Evolutionary conservation across 441 rosid genomes (phyloP), one percentile per base, ranked within the genome.

Genomic region (Rhodomyrtus psidioides): DNA sequence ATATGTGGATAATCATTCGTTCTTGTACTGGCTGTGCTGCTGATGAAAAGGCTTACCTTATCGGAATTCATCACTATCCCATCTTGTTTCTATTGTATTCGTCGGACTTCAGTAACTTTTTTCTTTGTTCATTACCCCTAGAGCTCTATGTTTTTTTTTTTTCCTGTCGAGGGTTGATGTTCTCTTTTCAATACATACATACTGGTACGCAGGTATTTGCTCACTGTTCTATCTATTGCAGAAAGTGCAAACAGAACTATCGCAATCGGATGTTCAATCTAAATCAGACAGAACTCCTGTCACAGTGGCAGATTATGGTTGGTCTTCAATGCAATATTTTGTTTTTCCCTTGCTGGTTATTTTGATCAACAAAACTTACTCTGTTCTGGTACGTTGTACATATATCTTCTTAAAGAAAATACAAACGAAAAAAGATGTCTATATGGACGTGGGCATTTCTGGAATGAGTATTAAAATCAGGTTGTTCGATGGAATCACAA

Each of bases 241-340:
- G 99, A 93, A 94, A 86, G 95, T 95, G 89, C 98, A 97, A 85
- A 95, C 90, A 82, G 95, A 91, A 85, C 91, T 96, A 87, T 88
- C 94, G 93, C 95, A 91, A 53, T 89, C 99, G 7, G 99, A 97
- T 87, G 96, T 96, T 56, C 98, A 94, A 82, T 92, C 93, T 13
- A 97, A 97, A 90, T 92, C 94, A 8, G 98, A 96, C 91, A 92
- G 88, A 84, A 96, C 94, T 87, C 99, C 99, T 34, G 99, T 96
- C 58, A 96, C 99, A 6, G 98, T 97, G 21, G 99, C 99, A 87
- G 99, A 97, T 92, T 96, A 96, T 88, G 99, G 99, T 97, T 86
- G 86, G 90, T 87, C 85, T 12, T 84, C 81, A 79, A 87, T 59
- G 28, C 65, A 6, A 28, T 42, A 30, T 49, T 24, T 42, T 60